These are phyloP conservation scores for Castanea crenata DNA, from an alignment of 306 rosid genomes.

Conservation along the genomic window DNA sequence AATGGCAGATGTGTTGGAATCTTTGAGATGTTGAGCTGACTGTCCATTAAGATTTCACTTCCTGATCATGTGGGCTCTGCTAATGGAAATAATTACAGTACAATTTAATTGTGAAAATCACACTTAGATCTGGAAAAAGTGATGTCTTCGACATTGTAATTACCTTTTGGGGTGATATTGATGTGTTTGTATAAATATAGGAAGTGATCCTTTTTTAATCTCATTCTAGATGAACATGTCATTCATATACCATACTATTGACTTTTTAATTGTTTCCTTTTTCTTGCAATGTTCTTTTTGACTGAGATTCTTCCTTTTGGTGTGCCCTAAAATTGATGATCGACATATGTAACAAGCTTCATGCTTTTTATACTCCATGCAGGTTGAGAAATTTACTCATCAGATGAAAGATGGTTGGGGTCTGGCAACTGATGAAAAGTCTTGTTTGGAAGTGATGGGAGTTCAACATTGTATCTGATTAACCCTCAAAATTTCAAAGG, in stretches of 20 bases:
- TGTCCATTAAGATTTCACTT: background rate
- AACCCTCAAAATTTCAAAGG: constrained; percentile 72
- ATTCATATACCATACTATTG: too few species aligned
- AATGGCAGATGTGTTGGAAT: too few species aligned
- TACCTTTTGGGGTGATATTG: background rate
- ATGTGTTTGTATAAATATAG: background rate
- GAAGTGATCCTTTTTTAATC: background rate
- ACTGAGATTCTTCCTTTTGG: background rate
- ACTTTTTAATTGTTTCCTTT: background rate
- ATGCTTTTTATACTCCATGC: constrained; percentile 14
- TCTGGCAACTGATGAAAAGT: constrained; percentile 83
- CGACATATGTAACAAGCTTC: constrained; percentile 20
- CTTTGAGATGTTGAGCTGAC: background rate
- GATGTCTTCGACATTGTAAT: background rate
- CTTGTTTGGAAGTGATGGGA: constrained; percentile 91
- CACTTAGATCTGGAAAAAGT: background rate
- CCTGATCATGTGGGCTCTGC: background rate
- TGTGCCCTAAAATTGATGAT: constrained; percentile 6
- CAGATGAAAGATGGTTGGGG: constrained; percentile 97
- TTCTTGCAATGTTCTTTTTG: constrained; percentile 6
- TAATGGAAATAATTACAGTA: background rate
- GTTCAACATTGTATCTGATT: constrained; percentile 67
- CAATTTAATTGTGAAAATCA: background rate
- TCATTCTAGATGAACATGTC: background rate
- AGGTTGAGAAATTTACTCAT: constrained; percentile 69